These are phyloP conservation scores for Ophiostoma angusticollis DNA, from an alignment of 2,329 filamentous ascomycete genomes.

Conservation along the genomic window DNA sequence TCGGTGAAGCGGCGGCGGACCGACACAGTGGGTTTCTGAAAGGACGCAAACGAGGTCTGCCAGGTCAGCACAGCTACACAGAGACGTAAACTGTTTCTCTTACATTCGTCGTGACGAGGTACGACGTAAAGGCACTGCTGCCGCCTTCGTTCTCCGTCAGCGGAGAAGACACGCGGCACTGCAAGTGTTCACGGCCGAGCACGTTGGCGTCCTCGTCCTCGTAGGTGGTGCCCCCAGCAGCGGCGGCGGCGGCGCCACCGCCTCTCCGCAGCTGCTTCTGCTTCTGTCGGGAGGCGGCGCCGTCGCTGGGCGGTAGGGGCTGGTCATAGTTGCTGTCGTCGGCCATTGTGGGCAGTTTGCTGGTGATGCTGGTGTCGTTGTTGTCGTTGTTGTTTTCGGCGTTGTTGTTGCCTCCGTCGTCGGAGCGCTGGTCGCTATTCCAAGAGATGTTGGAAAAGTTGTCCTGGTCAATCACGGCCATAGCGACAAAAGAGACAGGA, in stretches of 20 bases:
- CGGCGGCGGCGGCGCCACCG: slow-evolving; percentile 30
- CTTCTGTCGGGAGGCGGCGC: too few relatives aligned
- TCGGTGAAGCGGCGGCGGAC: slow-evolving; percentile 92
- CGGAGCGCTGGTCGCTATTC: slow-evolving; percentile 45
- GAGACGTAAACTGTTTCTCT: too few relatives aligned
- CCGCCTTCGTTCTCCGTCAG: slow-evolving; percentile 94
- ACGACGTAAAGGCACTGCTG: slow-evolving; percentile 93
- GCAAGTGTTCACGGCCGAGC: slow-evolving; percentile 60
- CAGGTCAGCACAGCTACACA: not conserved
- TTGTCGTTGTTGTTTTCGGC: slow-evolving; percentile 21
- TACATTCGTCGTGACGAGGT: slow-evolving; percentile 84
- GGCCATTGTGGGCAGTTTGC: slow-evolving; percentile 3
- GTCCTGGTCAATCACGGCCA: slow-evolving; percentile 44
- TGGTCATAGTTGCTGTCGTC: slow-evolving; percentile 7
- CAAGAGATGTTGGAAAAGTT: slow-evolving; percentile 76
- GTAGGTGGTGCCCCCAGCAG: slow-evolving; percentile 39
- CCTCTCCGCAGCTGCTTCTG: slow-evolving; percentile 27
- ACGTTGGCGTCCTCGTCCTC: slow-evolving; percentile 44
- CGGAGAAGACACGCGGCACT: slow-evolving; percentile 71
- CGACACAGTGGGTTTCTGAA: slow-evolving; percentile 65
- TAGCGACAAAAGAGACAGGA: slow-evolving; percentile 11
- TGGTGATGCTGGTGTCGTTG: slow-evolving; percentile 25
- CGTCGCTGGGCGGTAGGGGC: slow-evolving; percentile 7
- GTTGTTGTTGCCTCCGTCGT: slow-evolving; percentile 25
- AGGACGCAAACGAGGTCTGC: slow-evolving; percentile 87